Conservation (phyloP, 441 rosid species). For the Adansonia rubrostipa region DNA sequence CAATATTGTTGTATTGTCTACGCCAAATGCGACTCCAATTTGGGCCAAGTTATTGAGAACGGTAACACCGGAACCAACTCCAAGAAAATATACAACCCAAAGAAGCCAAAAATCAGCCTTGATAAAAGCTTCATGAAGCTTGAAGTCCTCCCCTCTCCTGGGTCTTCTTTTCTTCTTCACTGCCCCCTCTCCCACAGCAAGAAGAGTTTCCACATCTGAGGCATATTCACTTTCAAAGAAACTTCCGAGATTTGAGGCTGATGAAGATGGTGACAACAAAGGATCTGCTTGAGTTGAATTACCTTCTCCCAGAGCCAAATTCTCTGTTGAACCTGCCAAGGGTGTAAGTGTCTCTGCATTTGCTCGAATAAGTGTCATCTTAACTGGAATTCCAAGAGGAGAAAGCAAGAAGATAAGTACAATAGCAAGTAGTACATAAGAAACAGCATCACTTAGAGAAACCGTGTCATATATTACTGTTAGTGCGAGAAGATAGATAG, state of each 20-base stretch:
- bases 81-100: conserved; percentile 82
- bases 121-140: conserved; percentile 68
- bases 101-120: conserved; percentile 29
- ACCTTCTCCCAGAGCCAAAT: conserved; percentile 50
- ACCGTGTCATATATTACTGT: conserved; percentile 56
- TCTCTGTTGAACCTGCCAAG: conserved; percentile 58
- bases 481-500: conserved; percentile 57
- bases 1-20: conserved; percentile 68
- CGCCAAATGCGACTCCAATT: conserved; percentile 59
- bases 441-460: conserved; percentile 43
- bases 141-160: conserved; percentile 94
- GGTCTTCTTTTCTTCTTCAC: conserved; percentile 84
- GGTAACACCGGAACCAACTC: conserved; percentile 89
- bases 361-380: conserved; percentile 86
- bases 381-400: conserved; percentile 89
- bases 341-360: conserved; percentile 46
- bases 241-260: conserved; percentile 65
- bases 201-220: conserved; percentile 71
- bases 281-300: conserved; percentile 48
- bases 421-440: conserved; percentile 56
- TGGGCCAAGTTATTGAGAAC: conserved; percentile 95
- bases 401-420: conserved; percentile 65
- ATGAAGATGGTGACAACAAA: conserved; percentile 65
- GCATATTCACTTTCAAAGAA: conserved; percentile 58
- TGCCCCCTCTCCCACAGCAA: conserved; percentile 92